phyloP scores from a whole-genome alignment of 116 monocot species.

The Dioscorea cayenensis region DNA sequence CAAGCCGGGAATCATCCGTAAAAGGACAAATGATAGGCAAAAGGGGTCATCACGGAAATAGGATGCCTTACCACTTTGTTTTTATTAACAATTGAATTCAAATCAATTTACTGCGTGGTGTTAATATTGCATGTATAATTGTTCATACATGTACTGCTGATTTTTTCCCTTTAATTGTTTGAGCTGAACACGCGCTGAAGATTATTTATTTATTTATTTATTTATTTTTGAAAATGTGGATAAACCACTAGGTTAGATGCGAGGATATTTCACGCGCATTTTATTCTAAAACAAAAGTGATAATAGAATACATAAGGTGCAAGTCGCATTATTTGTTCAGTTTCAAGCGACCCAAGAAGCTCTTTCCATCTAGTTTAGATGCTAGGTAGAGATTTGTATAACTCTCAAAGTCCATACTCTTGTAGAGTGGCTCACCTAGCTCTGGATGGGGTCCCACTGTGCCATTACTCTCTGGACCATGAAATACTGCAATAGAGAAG shows the following conservation, averaged over 20 bases:
- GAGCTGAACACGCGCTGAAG: too few relatives aligned
- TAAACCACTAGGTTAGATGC: too few relatives aligned
- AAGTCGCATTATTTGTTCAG: neutral
- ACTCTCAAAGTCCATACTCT: constrained; percentile 3
- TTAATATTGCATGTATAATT: neutral
- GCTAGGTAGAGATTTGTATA: constrained; percentile 14
- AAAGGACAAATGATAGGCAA: too few relatives aligned
- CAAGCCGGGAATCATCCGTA: neutral
- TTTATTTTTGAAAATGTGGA: too few relatives aligned
- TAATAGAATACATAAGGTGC: neutral
- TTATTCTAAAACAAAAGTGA: too few relatives aligned
- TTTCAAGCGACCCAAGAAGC: constrained; percentile 4
- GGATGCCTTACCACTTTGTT: too few relatives aligned
- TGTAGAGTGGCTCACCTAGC: constrained; percentile 3
- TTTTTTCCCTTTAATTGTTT: too few relatives aligned
- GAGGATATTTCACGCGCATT: too few relatives aligned
- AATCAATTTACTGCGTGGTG: neutral
- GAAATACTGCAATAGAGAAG: constrained; percentile 22
- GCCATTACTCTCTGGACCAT: neutral
- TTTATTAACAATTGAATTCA: neutral
- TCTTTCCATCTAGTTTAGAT: constrained; percentile 17
- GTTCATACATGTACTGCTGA: neutral
- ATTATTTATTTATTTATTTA: too few relatives aligned
- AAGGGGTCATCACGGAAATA: too few relatives aligned
- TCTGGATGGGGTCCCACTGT: constrained; percentile 18